phyloP scores from a whole-genome alignment of 345 rosid genomes.

The Gossypium rotundifolium region DNA sequence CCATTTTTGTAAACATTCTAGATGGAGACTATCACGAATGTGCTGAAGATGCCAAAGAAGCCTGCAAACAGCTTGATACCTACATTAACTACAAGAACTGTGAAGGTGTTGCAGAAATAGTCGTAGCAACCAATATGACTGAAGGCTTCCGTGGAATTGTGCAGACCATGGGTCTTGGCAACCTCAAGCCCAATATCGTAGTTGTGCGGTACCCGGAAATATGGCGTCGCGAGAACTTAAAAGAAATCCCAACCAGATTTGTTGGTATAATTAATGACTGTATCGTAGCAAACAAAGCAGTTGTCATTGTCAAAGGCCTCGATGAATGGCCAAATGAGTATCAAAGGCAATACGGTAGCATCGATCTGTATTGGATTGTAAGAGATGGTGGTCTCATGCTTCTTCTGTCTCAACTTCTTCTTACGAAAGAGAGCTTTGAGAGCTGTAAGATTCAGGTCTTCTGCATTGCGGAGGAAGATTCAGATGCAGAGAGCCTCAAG shows the following conservation, averaged over 20 bases:
- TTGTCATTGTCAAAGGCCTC: constrained; percentile 93
- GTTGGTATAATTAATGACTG: constrained; percentile 30
- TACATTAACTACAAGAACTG: constrained; percentile 90
- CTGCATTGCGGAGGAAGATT: constrained; percentile 96
- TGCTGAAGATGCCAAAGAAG: constrained; percentile 92
- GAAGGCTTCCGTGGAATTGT: constrained; percentile 96
- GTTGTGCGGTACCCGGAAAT: constrained; percentile 98
- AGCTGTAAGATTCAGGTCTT: constrained; percentile 97
- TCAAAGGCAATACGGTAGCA: constrained; percentile 90
- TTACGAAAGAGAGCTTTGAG: constrained; percentile 94
- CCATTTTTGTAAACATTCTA: constrained; percentile 70
- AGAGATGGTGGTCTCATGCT: constrained; percentile 99
- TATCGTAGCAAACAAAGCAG: constrained; percentile 77
- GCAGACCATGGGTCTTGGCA: constrained; percentile 98
- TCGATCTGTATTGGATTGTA: constrained; percentile 97
- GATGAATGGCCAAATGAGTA: constrained; percentile 99
- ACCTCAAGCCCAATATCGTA: constrained; percentile 92
- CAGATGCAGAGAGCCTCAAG: constrained; percentile 88
- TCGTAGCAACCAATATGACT: constrained; percentile 91
- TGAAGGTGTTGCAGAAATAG: constrained; percentile 98
- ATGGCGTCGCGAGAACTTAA: constrained; percentile 92
- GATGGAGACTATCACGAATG: constrained; percentile 90
- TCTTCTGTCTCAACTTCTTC: constrained; percentile 95
- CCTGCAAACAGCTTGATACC: constrained; percentile 78
- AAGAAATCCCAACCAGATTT: constrained; percentile 85